Base-by-base conservation (phyloP, 2,329 filamentous ascomycete species). In the Diaporthe vexans region DNA sequence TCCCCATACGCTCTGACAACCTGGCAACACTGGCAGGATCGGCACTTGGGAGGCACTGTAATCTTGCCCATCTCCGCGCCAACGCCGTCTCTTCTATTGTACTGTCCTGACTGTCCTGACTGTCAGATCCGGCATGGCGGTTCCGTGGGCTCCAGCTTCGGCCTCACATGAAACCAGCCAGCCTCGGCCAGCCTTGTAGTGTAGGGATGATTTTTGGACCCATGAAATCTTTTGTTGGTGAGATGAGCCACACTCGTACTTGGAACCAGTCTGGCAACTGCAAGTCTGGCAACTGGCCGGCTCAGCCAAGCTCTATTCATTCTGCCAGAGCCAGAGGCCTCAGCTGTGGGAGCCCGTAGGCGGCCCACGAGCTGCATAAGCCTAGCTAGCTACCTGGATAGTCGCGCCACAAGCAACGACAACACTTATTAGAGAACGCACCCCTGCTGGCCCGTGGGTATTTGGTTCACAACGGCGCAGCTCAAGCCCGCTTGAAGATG, bases 11-110 rank as follows among this genome's bases (percentile, higher is more conserved):
- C 17, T n/a, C 46, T 65, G 61, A 68, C 48, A 40, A 33, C 63
- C 46, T 54, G 63, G n/a, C 48, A 54, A 29, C 48, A 68, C 46
- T 54, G 63, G 33, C 46, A 68, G 63, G 63, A 68, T 68, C 63
- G 63, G n/a, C 63, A 21, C 26, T 40, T 43, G 40, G 37, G 33
- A 2, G 26, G 33, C 48, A 67, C 61, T 52, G 61, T 67, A 67
- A 67, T 67, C 29, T 52, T 52, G 61, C 46, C 61, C 4, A n/a
- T 37, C 24, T 57, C 29, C 29, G 15, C 29, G 54, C 15, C 56
- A 24, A 26, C 46, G 63, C n/a, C 13, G 63, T 37, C 46, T 4
- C 10, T 15, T 24, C 33, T 48, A 19, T 17, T 7, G 40, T 17
- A 43, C 40, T 43, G 40, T 43, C 40, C 15, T 17, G 4, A 43